These are phyloP conservation scores for Ascochyta lentis DNA, from an alignment of 2,329 filamentous ascomycete genomes.

Conservation along the genomic window DNA sequence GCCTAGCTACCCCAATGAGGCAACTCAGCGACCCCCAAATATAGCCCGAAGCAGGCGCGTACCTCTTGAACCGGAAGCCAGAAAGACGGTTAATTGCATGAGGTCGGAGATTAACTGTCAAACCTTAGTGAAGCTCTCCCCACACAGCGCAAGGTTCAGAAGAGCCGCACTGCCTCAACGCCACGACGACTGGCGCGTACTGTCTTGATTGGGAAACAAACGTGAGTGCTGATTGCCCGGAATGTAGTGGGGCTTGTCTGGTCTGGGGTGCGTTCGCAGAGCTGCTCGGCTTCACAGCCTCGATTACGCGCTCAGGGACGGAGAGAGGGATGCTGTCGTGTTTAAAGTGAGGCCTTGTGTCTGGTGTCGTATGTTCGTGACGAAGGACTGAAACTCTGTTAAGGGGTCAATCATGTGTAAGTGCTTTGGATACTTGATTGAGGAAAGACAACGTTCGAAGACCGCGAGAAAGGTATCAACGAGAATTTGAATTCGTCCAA, in stretches of 20 bases:
- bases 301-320: conserved; percentile 5
- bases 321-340: neutral
- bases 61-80: conserved; percentile 24
- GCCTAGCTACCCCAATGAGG: conserved; percentile 27
- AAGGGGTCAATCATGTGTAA: neutral
- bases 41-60: conserved; percentile 34
- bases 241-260: neutral
- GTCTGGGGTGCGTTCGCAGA: conserved; percentile 3
- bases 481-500: neutral
- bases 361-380: neutral
- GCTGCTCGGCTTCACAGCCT: conserved; percentile 6
- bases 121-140: conserved; percentile 26
- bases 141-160: conserved; percentile 13
- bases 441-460: neutral
- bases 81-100: conserved; percentile 42
- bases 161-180: conserved; percentile 12
- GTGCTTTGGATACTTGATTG: neutral
- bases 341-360: neutral
- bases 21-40: conserved; percentile 42
- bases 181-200: conserved; percentile 8
- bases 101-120: conserved; percentile 27
- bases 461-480: no score
- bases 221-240: neutral
- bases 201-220: neutral
- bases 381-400: neutral